phyloP scores from a whole-genome alignment of 495 filamentous ascomycete species.

The Pyrenula massariospora region DNA sequence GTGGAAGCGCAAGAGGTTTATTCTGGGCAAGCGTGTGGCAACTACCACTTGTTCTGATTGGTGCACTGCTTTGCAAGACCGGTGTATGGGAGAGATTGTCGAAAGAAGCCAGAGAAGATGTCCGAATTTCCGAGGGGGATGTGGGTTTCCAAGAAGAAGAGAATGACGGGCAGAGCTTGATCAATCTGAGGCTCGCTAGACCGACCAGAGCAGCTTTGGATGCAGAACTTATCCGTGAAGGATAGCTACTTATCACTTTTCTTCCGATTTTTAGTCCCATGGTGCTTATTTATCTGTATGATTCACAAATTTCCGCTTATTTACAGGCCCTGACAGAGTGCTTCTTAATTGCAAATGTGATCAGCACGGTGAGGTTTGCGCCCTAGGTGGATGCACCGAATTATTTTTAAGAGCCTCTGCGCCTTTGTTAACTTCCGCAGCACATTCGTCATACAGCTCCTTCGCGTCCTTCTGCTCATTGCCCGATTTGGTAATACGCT shows the following conservation, averaged over 20 bases:
- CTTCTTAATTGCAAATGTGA: too few species aligned
- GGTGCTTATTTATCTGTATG: too few species aligned
- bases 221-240: too few species aligned
- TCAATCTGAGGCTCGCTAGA: not conserved
- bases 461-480: not conserved
- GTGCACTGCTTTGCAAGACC: slow-evolving; percentile 90
- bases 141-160: not conserved
- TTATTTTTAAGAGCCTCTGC: too few species aligned
- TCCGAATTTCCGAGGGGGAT: too few species aligned
- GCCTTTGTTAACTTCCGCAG: too few species aligned
- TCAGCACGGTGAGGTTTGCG: too few species aligned
- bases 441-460: not conserved
- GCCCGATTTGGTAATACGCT: not conserved
- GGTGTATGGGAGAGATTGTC: slow-evolving; percentile 83
- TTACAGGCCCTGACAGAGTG: too few species aligned
- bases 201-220: not conserved
- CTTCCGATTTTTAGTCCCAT: too few species aligned
- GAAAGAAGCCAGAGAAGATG: slow-evolving; percentile 53
- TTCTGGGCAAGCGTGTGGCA: slow-evolving; percentile 99
- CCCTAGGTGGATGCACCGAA: too few species aligned
- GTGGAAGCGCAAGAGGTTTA: slow-evolving; percentile 70
- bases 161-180: not conserved
- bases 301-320: too few species aligned
- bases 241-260: too few species aligned
- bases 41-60: slow-evolving; percentile 76